A percentile compares a stretch with the other conserved stretches of the same genome.
phyloP scores from a whole-genome alignment of 345 rosid species.

The Rhodamnia argentea region DNA sequence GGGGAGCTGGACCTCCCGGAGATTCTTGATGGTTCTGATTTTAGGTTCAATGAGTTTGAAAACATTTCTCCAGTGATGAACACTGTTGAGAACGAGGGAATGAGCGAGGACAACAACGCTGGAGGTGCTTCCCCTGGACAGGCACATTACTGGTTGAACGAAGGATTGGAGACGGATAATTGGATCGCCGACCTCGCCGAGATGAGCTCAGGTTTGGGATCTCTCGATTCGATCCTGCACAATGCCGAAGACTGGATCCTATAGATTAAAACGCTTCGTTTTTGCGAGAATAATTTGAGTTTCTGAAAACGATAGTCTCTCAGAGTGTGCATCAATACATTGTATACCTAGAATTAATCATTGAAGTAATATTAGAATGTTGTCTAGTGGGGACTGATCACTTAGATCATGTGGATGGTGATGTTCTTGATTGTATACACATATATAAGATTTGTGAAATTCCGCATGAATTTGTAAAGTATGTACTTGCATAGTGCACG shows the following conservation, averaged over 20 bases:
- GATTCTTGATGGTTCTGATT: background rate
- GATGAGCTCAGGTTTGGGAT: conserved; percentile 6
- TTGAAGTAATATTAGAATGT: too few species aligned
- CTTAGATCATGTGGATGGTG: background rate
- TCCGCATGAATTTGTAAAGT: background rate
- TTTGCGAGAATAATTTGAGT: background rate
- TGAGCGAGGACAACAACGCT: background rate
- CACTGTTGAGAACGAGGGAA: background rate
- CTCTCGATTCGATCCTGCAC: background rate
- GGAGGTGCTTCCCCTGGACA: background rate
- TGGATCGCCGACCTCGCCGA: background rate
- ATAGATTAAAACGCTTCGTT: background rate
- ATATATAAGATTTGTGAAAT: background rate
- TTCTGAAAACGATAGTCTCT: background rate
- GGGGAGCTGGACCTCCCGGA: background rate
- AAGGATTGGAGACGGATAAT: background rate
- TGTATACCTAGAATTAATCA: background rate
- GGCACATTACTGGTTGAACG: background rate
- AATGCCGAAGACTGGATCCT: background rate
- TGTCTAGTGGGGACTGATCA: too few species aligned
- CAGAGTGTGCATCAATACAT: background rate
- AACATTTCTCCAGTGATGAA: background rate
- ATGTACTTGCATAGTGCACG: background rate
- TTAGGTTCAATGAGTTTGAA: background rate
- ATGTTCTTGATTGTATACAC: background rate